These are phyloP conservation scores for Fusarium circinatum DNA, from an alignment of 2,329 filamentous ascomycete genomes.

Conservation along the genomic window DNA sequence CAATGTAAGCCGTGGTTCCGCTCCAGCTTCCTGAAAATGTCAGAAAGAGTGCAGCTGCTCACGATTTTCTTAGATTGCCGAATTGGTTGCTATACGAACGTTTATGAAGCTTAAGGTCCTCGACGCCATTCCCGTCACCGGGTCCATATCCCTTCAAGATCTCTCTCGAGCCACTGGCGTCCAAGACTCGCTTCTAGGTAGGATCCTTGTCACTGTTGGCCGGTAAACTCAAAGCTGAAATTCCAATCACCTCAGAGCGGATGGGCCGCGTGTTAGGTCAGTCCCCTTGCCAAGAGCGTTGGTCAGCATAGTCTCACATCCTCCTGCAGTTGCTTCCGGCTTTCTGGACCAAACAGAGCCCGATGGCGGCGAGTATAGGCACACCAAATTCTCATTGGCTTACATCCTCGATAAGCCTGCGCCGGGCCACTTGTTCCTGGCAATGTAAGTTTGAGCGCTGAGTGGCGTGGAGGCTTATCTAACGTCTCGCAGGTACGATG, in stretches of 20 bases:
- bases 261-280: conserved; percentile 44
- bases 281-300: not conserved
- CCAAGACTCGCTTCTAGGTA: conserved; percentile 46
- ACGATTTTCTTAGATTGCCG: conserved; percentile 41
- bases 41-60: not conserved
- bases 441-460: conserved; percentile 35
- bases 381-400: conserved; percentile 47
- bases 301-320: not conserved
- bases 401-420: conserved; percentile 43
- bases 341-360: conserved; percentile 45
- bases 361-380: conserved; percentile 44
- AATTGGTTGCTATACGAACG: conserved; percentile 45
- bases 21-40: too few relatives aligned
- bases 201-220: not conserved
- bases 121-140: conserved; percentile 42
- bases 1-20: conserved; percentile 34
- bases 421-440: conserved; percentile 46
- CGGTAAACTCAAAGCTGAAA: not conserved
- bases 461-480: not conserved
- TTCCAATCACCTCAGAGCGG: conserved; percentile 30
- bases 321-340: conserved; percentile 41
- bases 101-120: conserved; percentile 47
- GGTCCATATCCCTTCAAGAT: conserved; percentile 44
- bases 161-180: conserved; percentile 42
- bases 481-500: conserved; percentile 43